Conservation (phyloP, 805 yeast species). For the Candida sakaeoensis region DNA sequence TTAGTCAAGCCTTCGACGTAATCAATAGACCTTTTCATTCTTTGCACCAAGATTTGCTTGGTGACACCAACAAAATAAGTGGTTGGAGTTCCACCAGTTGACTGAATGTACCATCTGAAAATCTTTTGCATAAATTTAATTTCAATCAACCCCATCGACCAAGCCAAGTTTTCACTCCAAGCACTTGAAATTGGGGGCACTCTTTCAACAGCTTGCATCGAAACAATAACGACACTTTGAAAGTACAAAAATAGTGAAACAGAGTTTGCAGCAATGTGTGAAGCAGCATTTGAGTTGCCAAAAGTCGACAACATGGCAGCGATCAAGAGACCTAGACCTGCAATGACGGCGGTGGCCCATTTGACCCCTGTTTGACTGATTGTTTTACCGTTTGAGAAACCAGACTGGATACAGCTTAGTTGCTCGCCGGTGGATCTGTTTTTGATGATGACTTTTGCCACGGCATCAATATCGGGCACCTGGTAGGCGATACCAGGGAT, state of each 20-base stretch:
- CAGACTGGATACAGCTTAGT: conserved; percentile 73
- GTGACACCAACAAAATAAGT: conserved; percentile 59
- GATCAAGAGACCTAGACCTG: conserved; percentile 79
- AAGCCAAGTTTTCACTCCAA: conserved; percentile 88
- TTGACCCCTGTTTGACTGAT: conserved; percentile 77
- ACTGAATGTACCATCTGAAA: conserved; percentile 78
- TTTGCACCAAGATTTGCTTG: conserved; percentile 69
- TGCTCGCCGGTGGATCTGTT: conserved; percentile 39
- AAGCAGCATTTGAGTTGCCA: conserved; percentile 87
- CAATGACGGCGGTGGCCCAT: conserved; percentile 91
- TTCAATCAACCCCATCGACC: conserved; percentile 92
- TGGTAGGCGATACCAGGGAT: conserved; percentile 84
- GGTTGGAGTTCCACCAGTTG: conserved; percentile 86
- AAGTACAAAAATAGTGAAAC: conserved; percentile 80
- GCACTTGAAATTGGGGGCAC: conserved; percentile 91
- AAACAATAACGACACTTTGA: conserved; percentile 80
- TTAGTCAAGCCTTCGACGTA: conserved; percentile 23
- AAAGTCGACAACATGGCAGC: conserved; percentile 81
- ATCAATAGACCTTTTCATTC: conserved; percentile 47
- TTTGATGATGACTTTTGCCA: conserved; percentile 52
- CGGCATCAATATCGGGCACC: conserved; percentile 86
- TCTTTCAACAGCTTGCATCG: conserved; percentile 80
- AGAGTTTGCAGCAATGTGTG: conserved; percentile 84
- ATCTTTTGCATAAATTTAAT: conserved; percentile 79
- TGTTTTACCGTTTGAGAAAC: conserved; percentile 73